Percentiles rank a stretch among this genome's conserved stretches.
Evolutionary conservation across 495 filamentous ascomycete genomes (phyloP).

Genomic region (Pseudotulostoma volvatum): DNA sequence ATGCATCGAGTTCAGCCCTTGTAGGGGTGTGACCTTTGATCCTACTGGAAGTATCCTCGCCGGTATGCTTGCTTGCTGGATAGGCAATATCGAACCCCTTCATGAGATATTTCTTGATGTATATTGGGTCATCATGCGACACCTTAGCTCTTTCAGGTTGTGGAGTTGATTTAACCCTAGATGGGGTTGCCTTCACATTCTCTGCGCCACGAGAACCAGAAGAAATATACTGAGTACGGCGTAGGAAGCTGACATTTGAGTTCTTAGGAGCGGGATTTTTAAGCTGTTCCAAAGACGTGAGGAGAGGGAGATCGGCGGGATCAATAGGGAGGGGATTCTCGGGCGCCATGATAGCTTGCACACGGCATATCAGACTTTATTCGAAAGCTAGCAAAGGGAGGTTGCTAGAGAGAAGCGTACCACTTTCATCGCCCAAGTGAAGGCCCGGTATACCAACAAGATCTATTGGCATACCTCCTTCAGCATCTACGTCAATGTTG

Average conservation of each 20-base stretch:
- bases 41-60: constrained; percentile 32
- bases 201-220: constrained; percentile 36
- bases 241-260: constrained; percentile 75
- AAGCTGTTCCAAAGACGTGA: constrained; percentile 62
- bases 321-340: constrained; percentile 53
- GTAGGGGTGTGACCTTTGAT: constrained; percentile 39
- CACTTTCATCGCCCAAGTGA: constrained; percentile 88
- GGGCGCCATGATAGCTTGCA: constrained; percentile 62
- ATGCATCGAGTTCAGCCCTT: constrained; percentile 46
- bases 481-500: constrained; percentile 92
- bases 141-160: constrained; percentile 27
- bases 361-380: not conserved
- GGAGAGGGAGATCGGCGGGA: constrained; percentile 63
- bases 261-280: constrained; percentile 60
- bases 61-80: constrained; percentile 42
- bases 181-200: constrained; percentile 21
- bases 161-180: constrained; percentile 24
- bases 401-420: constrained; percentile 41
- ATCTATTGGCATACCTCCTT: constrained; percentile 94
- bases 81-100: constrained; percentile 78
- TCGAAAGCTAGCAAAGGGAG: not conserved
- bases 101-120: constrained; percentile 64
- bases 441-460: constrained; percentile 85
- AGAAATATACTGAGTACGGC: constrained; percentile 91
- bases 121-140: constrained; percentile 57